Evolutionary conservation across 2,329 filamentous ascomycete genomes (phyloP), one percentile per base, ranked within the genome.

Genomic region (Aspergillus sp.): DNA sequence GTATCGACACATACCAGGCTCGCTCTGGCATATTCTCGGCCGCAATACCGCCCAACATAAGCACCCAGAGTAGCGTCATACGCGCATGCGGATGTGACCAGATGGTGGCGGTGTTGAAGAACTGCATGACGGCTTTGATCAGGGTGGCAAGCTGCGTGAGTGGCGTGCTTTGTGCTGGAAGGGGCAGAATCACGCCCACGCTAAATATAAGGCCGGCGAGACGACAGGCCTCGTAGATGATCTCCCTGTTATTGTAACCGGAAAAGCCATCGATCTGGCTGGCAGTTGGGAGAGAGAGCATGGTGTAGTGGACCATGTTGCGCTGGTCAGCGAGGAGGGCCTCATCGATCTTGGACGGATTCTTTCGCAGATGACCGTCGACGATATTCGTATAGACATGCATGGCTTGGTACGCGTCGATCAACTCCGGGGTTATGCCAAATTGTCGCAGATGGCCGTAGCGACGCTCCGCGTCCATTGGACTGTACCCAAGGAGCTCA

Each of bases 11-110:
- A 46, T 69, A 75, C 67, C 69, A 75, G 2, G 53, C 40, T 4
- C 70, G 66, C 26, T 69, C 60, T 0, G 60, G 56, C 0, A 59
- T 58, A n/a, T 63, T 59, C 13, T 64, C 60, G 0, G 72, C 67
- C 2, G 72, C 70, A 19, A 76, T 73, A 3, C 69, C 71, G 3
- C 71, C 72, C 8, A 75, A 60, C 0, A 62, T 61, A 6, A 73
- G 55, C 3, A 67, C 58, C 73, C 73, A 75, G 13, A 74, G 51
- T 2, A 74, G 57, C 5, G 52, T 47, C n/a, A 59, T 38, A n/a
- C 57, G 58, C 7, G 60, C 61, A 7, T 61, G 50, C 2, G 60
- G 57, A 6, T 61, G 57, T 1, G 58, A 53, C 70, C 69, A 74
- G 7, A 63, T 46, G 1, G 43, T 40, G 0, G 57, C 53, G 1